A percentile compares a stretch with the other conserved stretches of the same genome.
phyloP scores from a whole-genome alignment of 2,329 filamentous ascomycete genomes.

The Trichoderma oligosporum region DNA sequence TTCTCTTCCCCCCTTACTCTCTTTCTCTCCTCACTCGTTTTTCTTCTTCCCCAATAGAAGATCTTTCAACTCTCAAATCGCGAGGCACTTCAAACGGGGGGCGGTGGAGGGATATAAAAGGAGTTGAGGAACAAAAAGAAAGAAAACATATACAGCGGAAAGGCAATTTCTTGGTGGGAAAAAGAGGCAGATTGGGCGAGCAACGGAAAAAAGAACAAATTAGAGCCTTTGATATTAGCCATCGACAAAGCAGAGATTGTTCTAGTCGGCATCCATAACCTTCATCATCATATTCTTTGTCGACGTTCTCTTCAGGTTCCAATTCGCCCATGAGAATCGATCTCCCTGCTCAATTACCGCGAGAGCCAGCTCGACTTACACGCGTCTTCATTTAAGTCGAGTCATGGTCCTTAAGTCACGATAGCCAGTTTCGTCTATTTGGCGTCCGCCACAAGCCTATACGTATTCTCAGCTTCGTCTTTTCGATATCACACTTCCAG shows the following conservation, averaged over 20 bases:
- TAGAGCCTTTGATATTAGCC: neutral
- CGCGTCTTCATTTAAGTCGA: neutral
- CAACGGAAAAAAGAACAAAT: neutral
- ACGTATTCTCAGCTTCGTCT: neutral
- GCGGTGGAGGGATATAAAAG: slow-evolving; percentile 4
- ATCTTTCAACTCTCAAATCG: neutral
- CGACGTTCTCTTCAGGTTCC: neutral
- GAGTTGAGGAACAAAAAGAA: too few species aligned
- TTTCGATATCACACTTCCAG: neutral
- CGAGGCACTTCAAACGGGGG: slow-evolving; percentile 5
- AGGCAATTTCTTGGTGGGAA: neutral
- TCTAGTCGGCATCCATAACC: neutral
- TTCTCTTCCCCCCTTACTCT: neutral
- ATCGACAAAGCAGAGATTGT: neutral
- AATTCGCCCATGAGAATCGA: neutral
- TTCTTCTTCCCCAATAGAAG: neutral
- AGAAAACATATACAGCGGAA: too few species aligned
- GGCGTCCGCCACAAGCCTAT: neutral
- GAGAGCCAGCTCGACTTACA: slow-evolving; percentile 1
- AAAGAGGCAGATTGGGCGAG: neutral
- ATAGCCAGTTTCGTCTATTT: neutral
- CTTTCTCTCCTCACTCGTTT: neutral
- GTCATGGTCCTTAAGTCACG: slow-evolving; percentile 4
- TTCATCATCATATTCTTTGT: too few species aligned
- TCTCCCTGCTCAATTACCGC: neutral